A percentile compares a stretch with the other conserved stretches of the same genome.
Conservation (phyloP, 805 yeast genomes). For the Myxozyma sirexii region DNA sequence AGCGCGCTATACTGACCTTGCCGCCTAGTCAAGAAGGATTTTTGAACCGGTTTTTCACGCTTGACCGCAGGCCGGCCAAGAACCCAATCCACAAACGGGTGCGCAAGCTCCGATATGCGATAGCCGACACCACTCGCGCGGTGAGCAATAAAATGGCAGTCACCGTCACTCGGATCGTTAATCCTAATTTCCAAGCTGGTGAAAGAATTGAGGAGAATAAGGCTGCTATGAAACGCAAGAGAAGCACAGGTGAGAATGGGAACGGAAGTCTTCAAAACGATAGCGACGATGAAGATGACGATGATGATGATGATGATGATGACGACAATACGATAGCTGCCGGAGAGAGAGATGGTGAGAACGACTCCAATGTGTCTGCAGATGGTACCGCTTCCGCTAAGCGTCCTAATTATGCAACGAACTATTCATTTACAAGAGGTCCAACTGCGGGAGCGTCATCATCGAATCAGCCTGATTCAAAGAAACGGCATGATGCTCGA, state of each 20-base stretch:
- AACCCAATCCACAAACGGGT: slow-evolving; percentile 8
- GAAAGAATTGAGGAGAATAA: slow-evolving; percentile 20
- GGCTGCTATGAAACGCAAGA: background rate
- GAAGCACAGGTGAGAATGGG: slow-evolving; percentile 3
- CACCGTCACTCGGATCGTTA: slow-evolving; percentile 4
- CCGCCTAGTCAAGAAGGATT: slow-evolving; percentile 29
- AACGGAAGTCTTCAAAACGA: slow-evolving; percentile 3
- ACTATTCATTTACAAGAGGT: slow-evolving; percentile 22
- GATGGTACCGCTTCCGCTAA: background rate
- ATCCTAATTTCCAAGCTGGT: slow-evolving; percentile 28
- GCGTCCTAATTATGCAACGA: slow-evolving; percentile 5
- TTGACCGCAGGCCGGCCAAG: background rate
- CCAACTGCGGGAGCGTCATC: slow-evolving; percentile 11
- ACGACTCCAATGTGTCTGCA: background rate
- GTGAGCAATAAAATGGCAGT: slow-evolving; percentile 7
- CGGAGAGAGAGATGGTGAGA: background rate
- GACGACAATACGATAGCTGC: background rate
- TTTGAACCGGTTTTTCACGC: slow-evolving; percentile 5
- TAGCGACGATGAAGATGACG: slow-evolving; percentile 5
- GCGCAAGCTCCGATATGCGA: background rate
- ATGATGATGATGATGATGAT: slow-evolving; percentile 12
- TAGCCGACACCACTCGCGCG: background rate
- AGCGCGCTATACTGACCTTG: slow-evolving; percentile 37
- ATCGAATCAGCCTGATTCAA: background rate
- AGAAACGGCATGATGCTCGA: slow-evolving; percentile 1